Percentiles rank a stretch among this genome's conserved stretches.
Evolutionary conservation across 495 filamentous ascomycete species (phyloP).

Genomic region (Xylaria palmicola): DNA sequence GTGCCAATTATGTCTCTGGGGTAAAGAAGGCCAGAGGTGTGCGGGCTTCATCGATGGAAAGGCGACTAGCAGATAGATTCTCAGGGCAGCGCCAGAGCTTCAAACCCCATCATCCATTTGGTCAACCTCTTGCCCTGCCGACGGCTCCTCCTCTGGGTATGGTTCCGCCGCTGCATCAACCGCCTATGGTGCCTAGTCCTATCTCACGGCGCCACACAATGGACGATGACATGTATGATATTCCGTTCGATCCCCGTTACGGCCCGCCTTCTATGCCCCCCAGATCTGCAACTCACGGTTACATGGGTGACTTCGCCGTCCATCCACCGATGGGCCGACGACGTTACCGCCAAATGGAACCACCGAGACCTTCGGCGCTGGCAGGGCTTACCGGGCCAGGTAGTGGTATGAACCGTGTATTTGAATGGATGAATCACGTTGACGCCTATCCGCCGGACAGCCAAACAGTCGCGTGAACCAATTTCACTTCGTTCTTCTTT

Average conservation of each 20-base stretch:
- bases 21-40: slow-evolving; percentile 32
- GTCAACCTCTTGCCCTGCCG: slow-evolving; percentile 26
- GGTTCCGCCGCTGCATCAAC: slow-evolving; percentile 24
- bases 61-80: slow-evolving; percentile 43
- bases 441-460: slow-evolving; percentile 30
- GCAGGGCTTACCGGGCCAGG: slow-evolving; percentile 46
- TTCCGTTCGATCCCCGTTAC: slow-evolving; percentile 16
- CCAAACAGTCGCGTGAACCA: slow-evolving; percentile 13
- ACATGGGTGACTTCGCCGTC: slow-evolving; percentile 23
- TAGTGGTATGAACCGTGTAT: slow-evolving; percentile 46
- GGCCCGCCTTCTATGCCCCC: slow-evolving; percentile 18
- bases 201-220: slow-evolving; percentile 40
- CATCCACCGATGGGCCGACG: slow-evolving; percentile 21
- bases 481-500: neutral
- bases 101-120: slow-evolving; percentile 27
- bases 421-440: slow-evolving; percentile 49
- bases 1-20: slow-evolving; percentile 37
- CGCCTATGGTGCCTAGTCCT: slow-evolving; percentile 20
- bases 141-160: slow-evolving; percentile 30
- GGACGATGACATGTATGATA: slow-evolving; percentile 42
- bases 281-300: slow-evolving; percentile 22
- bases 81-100: slow-evolving; percentile 33
- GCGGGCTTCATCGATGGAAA: slow-evolving; percentile 42
- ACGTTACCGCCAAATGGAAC: slow-evolving; percentile 24
- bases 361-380: slow-evolving; percentile 39